Evolutionary conservation across 768 basidiomycete genomes (phyloP).

Genomic region (Termitomyces sp.): DNA sequence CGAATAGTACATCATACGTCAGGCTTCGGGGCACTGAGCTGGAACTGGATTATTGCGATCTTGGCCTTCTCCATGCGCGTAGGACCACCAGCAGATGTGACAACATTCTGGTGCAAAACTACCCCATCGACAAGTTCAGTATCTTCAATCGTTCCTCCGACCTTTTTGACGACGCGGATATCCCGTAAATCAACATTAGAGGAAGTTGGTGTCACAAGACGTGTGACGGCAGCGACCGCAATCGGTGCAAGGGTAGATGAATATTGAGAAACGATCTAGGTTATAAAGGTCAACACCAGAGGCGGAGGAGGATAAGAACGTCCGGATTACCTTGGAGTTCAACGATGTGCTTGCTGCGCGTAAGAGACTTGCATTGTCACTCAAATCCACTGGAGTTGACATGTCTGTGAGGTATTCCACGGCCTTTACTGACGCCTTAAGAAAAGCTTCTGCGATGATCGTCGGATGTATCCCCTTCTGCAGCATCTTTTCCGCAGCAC

Average conservation of each 20-base stretch:
- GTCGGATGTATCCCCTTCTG: slow-evolving; percentile 97
- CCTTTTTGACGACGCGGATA: slow-evolving; percentile 95
- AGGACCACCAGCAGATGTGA: slow-evolving; percentile 86
- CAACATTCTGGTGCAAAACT: slow-evolving; percentile 94
- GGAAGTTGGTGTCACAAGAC: slow-evolving; percentile 82
- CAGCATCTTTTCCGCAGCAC: slow-evolving; percentile 95
- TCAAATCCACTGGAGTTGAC: slow-evolving; percentile 87
- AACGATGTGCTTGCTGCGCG: slow-evolving; percentile 93
- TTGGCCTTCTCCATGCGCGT: slow-evolving; percentile 97
- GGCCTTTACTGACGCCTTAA: slow-evolving; percentile 86
- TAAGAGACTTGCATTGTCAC: slow-evolving; percentile 77
- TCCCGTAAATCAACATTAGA: slow-evolving; percentile 96
- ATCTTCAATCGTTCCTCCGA: slow-evolving; percentile 98
- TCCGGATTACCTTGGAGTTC: slow-evolving; percentile 78
- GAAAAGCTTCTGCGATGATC: slow-evolving; percentile 93
- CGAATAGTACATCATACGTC: slow-evolving; percentile 56
- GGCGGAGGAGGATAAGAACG: not conserved
- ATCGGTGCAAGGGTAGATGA: slow-evolving; percentile 98
- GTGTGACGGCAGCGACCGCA: slow-evolving; percentile 93
- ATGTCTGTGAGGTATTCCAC: slow-evolving; percentile 93
- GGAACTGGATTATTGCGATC: slow-evolving; percentile 98
- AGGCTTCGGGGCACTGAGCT: slow-evolving; percentile 94
- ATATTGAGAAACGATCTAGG: slow-evolving; percentile 97
- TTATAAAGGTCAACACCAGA: not conserved
- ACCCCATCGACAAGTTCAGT: slow-evolving; percentile 96